These are phyloP conservation scores for Irpex sp. DNA, from an alignment of 1,284 basidiomycete genomes.

Conservation along the genomic window DNA sequence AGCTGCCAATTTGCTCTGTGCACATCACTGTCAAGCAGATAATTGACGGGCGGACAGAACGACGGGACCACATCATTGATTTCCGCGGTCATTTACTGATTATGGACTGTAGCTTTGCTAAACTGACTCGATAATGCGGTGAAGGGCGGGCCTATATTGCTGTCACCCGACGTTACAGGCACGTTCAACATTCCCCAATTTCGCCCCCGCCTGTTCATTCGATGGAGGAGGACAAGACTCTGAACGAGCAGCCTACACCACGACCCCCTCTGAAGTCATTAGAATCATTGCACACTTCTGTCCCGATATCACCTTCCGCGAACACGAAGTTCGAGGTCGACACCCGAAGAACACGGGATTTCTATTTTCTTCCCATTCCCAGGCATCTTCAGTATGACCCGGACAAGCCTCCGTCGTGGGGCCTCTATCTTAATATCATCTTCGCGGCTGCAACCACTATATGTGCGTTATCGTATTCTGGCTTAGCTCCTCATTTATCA, in stretches of 20 bases:
- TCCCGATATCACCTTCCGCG: not conserved
- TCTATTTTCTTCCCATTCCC: constrained; percentile 69
- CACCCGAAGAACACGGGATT: constrained; percentile 32
- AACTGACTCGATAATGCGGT: not conserved
- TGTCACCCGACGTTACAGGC: not conserved
- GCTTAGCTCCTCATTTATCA: not conserved
- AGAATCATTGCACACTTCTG: not conserved
- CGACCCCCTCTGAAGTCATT: not conserved
- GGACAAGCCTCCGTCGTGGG: constrained; percentile 55
- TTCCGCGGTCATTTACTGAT: not conserved
- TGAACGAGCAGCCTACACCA: not conserved
- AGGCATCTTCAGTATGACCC: constrained; percentile 57
- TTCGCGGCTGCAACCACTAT: constrained; percentile 74
- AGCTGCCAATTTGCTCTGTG: not conserved
- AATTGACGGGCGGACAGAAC: not conserved
- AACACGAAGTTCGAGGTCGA: not conserved
- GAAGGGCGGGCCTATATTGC: not conserved
- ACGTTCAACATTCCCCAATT: not conserved
- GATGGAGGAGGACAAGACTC: constrained; percentile 1
- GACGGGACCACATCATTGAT: not conserved
- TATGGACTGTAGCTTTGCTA: not conserved
- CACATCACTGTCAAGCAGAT: not conserved
- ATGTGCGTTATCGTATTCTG: constrained; percentile 18
- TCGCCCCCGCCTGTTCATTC: not conserved
- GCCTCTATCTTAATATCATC: constrained; percentile 52